Evolutionary conservation across 108 stramenopile species (phyloP), one percentile per base, ranked within the genome.

Genomic region (Conticribra weissflogii): DNA sequence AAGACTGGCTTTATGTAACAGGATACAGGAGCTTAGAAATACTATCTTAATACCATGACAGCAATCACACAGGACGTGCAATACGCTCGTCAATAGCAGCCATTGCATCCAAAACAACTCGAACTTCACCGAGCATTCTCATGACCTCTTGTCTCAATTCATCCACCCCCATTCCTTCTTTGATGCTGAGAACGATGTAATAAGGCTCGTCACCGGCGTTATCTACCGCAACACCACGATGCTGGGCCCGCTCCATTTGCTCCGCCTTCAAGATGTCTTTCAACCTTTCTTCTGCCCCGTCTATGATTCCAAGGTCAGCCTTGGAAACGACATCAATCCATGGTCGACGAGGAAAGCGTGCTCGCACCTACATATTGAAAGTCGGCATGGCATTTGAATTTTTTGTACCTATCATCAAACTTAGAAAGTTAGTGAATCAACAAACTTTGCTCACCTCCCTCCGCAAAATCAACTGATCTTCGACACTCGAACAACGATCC

Each of bases 261-360:
- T 80, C 79, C 55, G 74, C 68, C 41, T 71, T 51, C 50, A 94
- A 58, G 32, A 94, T 86, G 24, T 82, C 78, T 14, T 79, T 78
- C 61, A 92, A 64, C 63, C 88, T 83, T 72, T 90, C 90, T 30
- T 78, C 36, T 2, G 88, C 88, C 3, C 87, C 88, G 44, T 92
- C 91, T 8, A 82, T 84, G 17, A 85, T 59, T 18, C 88, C 91
- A 34, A 93, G 67, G 74, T 98, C 98, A 16, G 68, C 69, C 72
- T 98, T 98, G 53, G 92, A 91, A 52, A 98, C 79, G n/a, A 98
- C 97, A 83, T 97, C 97, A 54, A 97, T 84, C 98, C 98, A 98
- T 3, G 98, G 98, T 9, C 98, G 79, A 21, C 84, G 68, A 5
- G 98, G 98, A 71, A 97, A 98, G 34, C 93, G 63, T 44, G 63